Conservation (phyloP, 2,329 filamentous ascomycete species). For the Colletotrichum sp. region DNA sequence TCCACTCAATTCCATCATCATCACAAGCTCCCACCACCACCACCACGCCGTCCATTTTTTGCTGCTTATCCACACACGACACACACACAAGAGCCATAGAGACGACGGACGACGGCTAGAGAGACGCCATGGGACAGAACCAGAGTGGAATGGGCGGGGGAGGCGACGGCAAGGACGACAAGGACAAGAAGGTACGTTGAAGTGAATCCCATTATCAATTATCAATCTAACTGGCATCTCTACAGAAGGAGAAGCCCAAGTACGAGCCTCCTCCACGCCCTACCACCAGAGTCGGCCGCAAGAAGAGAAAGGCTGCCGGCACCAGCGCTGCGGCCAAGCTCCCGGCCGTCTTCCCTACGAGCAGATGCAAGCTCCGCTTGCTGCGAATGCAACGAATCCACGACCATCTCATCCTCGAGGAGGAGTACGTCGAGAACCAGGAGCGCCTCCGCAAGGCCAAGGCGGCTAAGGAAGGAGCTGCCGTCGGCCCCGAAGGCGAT, state of each 20-base stretch:
- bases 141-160: constrained; percentile 86
- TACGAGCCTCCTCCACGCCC: constrained; percentile 98
- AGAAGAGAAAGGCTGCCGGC: constrained; percentile 96
- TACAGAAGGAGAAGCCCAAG: constrained; percentile 98
- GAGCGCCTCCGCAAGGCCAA: constrained; percentile 94
- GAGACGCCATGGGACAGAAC: constrained; percentile 70
- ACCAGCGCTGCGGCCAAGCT: constrained; percentile 96
- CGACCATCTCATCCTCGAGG: constrained; percentile 94
- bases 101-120: constrained; percentile 40
- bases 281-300: constrained; percentile 94
- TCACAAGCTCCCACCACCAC: constrained; percentile 6
- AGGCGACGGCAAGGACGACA: constrained; percentile 80
- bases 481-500: constrained; percentile 74
- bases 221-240: not conserved
- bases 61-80: not conserved
- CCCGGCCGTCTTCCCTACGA: constrained; percentile 91
- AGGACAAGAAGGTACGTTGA: constrained; percentile 85
- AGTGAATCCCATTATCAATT: too few relatives aligned
- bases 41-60: not conserved
- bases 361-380: constrained; percentile 95
- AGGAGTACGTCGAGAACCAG: constrained; percentile 99
- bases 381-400: constrained; percentile 98
- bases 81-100: not conserved
- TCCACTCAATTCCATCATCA: constrained; percentile 25
- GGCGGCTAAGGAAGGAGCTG: constrained; percentile 73